Evolutionary conservation across 441 rosid species (phyloP).

Genomic region (Eruca vesicaria): DNA sequence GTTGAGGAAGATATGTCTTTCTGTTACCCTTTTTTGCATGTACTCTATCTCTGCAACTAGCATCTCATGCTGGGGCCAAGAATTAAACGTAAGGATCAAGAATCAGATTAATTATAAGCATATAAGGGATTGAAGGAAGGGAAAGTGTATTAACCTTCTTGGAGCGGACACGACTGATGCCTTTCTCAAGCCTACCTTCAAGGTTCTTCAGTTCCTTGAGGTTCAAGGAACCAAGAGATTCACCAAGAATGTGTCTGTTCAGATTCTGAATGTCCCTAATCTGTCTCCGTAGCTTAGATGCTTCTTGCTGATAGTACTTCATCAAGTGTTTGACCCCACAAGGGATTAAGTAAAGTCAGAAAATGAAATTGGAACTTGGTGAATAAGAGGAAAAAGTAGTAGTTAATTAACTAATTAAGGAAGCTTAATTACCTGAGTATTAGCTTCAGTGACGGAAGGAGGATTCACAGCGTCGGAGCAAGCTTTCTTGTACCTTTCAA

Average conservation of each 20-base stretch:
- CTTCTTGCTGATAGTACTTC: slow-evolving; percentile 75
- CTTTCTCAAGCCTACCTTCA: slow-evolving; percentile 73
- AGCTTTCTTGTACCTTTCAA: slow-evolving; percentile 75
- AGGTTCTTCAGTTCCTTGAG: slow-evolving; percentile 77
- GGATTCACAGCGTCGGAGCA: slow-evolving; percentile 50
- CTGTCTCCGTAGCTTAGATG: slow-evolving; percentile 71
- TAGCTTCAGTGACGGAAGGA: slow-evolving; percentile 60
- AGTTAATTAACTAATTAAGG: neutral
- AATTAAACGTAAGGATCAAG: neutral
- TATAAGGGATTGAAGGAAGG: neutral
- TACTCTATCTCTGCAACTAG: slow-evolving; percentile 70
- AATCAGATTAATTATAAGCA: slow-evolving; percentile 2
- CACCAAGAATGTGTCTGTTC: slow-evolving; percentile 79
- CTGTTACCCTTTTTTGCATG: slow-evolving; percentile 88
- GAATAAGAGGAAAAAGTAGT: neutral
- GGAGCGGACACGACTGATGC: slow-evolving; percentile 63
- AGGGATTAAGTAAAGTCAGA: neutral
- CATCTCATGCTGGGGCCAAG: slow-evolving; percentile 59
- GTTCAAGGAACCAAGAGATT: slow-evolving; percentile 56
- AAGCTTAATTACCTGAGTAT: slow-evolving; percentile 52
- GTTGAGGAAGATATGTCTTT: neutral
- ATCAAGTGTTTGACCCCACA: neutral
- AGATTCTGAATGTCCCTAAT: slow-evolving; percentile 67
- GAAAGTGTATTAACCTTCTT: slow-evolving; percentile 53
- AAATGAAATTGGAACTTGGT: neutral